Evolutionary conservation across 1,139 yeast genomes (phyloP), one percentile per base, ranked within the genome.

Genomic region (Saccharomyces hybrid): DNA sequence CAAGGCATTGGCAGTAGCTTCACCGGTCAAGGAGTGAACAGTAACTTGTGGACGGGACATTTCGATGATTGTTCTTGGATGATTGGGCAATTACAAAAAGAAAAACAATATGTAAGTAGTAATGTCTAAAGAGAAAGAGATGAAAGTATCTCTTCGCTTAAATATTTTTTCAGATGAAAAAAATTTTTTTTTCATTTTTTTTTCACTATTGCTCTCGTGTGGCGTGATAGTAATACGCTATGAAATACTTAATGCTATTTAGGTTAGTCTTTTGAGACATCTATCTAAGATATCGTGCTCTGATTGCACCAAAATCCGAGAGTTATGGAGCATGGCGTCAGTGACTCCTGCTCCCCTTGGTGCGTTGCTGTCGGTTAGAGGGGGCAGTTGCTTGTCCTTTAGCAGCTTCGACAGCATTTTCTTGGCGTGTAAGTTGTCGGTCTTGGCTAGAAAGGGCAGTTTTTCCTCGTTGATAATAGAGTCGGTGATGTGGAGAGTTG

Each of bases 21-120:
- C 88, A 77, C 98, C 98, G 76, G 84, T 74, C 73, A 85, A 79
- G 76, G 96, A 80, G 79, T 87, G 82, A 73, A 93, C 97, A 73
- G 97, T 83, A 77, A 93, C 97, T 84, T 88, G 96, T 74, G 98
- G 97, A 80, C 96, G 90, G 75, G 91, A 84, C 91, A 85, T 84
- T 70, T 38, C 44, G 44, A 38, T 38, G 44, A 38, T 38, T 38
- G 44, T 38, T 38, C 44, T 38, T 38, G 42, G 5, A 1, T 2
- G 2, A 38, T 14, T 38, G 42, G 1, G 13, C 3, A 47, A 42
- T 7, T 23, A 38, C 47, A 29, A 29, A 47, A 49, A 14, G 16
- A 14, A 16, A 28, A 11, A 11, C 2, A 28, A 9, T 2, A 9
- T 4, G 5, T 0, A 49, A 49, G 13, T 32, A 1, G 11, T 7